Percentiles rank a stretch among this genome's conserved stretches.
phyloP scores from a whole-genome alignment of 192 early-diverging fungal genomes.

The Umbelopsis ramanniana region DNA sequence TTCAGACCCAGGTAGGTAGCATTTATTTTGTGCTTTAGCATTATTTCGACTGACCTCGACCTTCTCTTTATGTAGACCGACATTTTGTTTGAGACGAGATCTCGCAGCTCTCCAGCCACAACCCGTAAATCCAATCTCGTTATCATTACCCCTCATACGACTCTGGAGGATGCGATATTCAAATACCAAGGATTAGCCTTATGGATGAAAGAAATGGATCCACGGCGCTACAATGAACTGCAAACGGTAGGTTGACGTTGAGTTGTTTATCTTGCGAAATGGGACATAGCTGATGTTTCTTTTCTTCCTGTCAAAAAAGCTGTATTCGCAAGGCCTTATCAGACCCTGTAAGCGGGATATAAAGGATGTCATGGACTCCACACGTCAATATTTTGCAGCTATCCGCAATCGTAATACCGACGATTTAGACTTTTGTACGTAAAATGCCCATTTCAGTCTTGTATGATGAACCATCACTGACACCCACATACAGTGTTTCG shows the following conservation, averaged over 20 bases:
- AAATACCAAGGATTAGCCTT: slow-evolving; percentile 69
- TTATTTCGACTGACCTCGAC: background rate
- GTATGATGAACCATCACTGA: background rate
- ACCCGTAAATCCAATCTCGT: slow-evolving; percentile 47
- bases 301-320: slow-evolving; percentile 22
- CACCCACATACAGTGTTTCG: background rate
- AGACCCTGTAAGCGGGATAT: slow-evolving; percentile 53
- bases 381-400: slow-evolving; percentile 38
- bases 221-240: slow-evolving; percentile 70
- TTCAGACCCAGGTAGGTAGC: slow-evolving; percentile 60
- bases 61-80: slow-evolving; percentile 41
- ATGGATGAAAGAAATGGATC: slow-evolving; percentile 78
- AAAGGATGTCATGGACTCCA: slow-evolving; percentile 57
- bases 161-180: slow-evolving; percentile 65
- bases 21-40: background rate
- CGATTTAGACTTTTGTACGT: slow-evolving; percentile 41
- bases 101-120: slow-evolving; percentile 37
- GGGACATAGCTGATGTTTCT: too few relatives aligned
- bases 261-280: background rate
- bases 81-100: slow-evolving; percentile 52
- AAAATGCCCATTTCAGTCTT: background rate
- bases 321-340: slow-evolving; percentile 60
- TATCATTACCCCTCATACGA: slow-evolving; percentile 55
- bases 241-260: slow-evolving; percentile 55
- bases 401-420: slow-evolving; percentile 32